Evolutionary conservation across 768 basidiomycete species (phyloP).

Genomic region (Boletus coccyginus): DNA sequence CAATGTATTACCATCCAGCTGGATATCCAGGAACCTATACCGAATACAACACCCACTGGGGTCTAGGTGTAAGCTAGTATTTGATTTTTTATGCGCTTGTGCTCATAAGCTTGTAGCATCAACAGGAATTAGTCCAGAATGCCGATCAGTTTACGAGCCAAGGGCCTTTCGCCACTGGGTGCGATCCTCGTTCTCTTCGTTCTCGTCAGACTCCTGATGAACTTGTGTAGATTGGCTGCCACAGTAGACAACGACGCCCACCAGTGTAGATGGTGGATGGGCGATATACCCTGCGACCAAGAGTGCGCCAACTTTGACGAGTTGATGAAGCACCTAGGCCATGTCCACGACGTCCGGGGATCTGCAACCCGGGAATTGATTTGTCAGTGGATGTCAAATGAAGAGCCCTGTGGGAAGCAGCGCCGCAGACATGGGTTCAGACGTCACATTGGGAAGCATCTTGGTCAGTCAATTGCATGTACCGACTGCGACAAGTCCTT

Average conservation of each 20-base stretch:
- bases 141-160: background rate
- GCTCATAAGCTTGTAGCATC: constrained; percentile 4
- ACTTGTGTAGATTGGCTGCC: background rate
- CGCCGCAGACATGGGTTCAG: background rate
- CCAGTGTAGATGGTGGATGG: constrained; percentile 6
- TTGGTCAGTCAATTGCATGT: background rate
- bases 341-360: constrained; percentile 3
- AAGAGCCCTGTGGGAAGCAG: background rate
- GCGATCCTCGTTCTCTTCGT: background rate
- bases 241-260: background rate
- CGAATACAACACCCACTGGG: background rate
- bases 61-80: background rate
- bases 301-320: background rate
- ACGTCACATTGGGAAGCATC: constrained; percentile 10
- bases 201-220: background rate
- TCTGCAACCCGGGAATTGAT: background rate
- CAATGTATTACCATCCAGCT: background rate
- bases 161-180: background rate
- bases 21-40: background rate
- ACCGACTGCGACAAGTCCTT: too few relatives aligned
- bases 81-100: too few relatives aligned
- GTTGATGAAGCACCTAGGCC: constrained; percentile 1
- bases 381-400: constrained; percentile 1
- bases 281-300: background rate
- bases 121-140: background rate